Evolutionary conservation across 1,139 yeast species (phyloP).

Genomic region (Sugiyamaella xylanicola): DNA sequence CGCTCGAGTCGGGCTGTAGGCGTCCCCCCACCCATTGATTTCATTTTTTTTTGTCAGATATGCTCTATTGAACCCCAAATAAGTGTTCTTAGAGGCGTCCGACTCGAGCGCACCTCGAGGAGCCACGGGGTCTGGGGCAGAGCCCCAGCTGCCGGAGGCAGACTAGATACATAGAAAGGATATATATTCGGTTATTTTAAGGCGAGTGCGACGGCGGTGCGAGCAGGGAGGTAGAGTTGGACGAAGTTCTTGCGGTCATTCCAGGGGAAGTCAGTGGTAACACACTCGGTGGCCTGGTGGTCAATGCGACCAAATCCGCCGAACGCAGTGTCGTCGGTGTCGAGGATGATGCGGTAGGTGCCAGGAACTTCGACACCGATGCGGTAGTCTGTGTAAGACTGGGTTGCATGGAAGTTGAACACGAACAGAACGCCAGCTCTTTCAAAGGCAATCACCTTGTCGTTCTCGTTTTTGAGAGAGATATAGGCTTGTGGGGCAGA

Average conservation of each 20-base stretch:
- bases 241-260: constrained; percentile 73
- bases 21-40: too few species aligned
- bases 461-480: constrained; percentile 83
- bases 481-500: constrained; percentile 80
- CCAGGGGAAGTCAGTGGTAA: constrained; percentile 77
- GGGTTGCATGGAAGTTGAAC: constrained; percentile 85
- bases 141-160: constrained; percentile 9
- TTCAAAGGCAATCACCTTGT: constrained; percentile 86
- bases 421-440: constrained; percentile 81
- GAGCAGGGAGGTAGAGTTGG: constrained; percentile 80
- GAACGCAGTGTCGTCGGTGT: constrained; percentile 67
- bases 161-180: not conserved
- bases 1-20: not conserved
- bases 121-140: constrained; percentile 8
- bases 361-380: constrained; percentile 86
- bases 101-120: not conserved
- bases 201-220: constrained; percentile 78
- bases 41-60: too few species aligned
- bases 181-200: constrained; percentile 21
- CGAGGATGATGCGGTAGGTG: constrained; percentile 68
- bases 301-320: constrained; percentile 85
- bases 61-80: too few species aligned
- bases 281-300: constrained; percentile 49
- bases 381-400: constrained; percentile 83
- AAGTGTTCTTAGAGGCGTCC: not conserved